Conservation (phyloP, 202 grass and related monocot species). For the Bolboschoenoplectus hybrid region DNA sequence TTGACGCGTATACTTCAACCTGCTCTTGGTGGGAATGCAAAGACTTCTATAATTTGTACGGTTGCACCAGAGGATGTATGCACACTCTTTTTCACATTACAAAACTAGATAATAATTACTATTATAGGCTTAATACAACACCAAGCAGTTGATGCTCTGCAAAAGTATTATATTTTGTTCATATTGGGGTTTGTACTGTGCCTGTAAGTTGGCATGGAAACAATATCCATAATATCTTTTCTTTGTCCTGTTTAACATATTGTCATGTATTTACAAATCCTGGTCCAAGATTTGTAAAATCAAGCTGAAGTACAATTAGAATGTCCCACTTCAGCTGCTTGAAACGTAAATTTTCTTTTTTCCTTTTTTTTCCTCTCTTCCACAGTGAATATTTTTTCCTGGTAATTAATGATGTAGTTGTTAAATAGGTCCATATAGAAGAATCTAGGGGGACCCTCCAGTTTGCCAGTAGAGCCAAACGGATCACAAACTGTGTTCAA, state of each 20-base stretch:
- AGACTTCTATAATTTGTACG: constrained; percentile 93
- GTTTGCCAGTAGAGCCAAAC: constrained; percentile 95
- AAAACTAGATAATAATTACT: background rate
- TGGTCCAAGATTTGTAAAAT: background rate
- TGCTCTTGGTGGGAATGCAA: constrained; percentile 97
- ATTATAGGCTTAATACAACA: background rate
- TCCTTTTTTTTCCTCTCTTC: background rate
- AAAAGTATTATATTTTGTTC: background rate
- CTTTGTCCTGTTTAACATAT: background rate
- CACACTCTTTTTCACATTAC: background rate
- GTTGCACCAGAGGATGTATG: constrained; percentile 90
- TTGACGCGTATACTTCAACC: constrained; percentile 90
- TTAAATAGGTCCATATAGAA: constrained; percentile 72
- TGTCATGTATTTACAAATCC: background rate
- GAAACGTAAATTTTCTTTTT: background rate
- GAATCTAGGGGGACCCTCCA: constrained; percentile 97
- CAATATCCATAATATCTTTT: background rate
- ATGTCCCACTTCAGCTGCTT: background rate
- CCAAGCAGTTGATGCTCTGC: background rate
- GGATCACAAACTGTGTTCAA: constrained; percentile 94
- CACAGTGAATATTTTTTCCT: background rate
- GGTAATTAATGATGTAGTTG: background rate
- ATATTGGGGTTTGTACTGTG: background rate
- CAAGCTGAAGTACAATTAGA: background rate
- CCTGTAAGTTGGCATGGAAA: background rate